Conservation (phyloP, 2,329 filamentous ascomycete species). For the Pyrenophora teres region DNA sequence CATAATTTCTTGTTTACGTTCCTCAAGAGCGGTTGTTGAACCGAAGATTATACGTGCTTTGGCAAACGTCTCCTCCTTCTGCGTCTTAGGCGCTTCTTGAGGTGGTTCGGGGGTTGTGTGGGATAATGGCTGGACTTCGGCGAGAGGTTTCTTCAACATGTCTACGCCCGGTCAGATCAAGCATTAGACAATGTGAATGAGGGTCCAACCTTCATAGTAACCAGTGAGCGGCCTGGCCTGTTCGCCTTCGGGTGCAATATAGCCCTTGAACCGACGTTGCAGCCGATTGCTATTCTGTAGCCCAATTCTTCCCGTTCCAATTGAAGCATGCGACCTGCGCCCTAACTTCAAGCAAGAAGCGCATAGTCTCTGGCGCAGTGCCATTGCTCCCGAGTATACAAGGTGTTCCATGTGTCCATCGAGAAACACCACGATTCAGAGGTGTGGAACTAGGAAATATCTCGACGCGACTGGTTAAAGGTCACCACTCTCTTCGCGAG, state of each 20-base stretch:
- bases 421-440: not conserved
- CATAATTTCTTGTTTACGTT: conserved; percentile 66
- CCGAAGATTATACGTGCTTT: conserved; percentile 78
- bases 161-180: conserved; percentile 39
- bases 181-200: not conserved
- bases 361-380: conserved; percentile 32
- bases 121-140: conserved; percentile 38
- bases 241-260: conserved; percentile 46
- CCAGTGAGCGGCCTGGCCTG: conserved; percentile 47
- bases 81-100: conserved; percentile 50
- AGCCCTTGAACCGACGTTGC: conserved; percentile 41
- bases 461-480: conserved; percentile 9
- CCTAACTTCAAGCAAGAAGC: conserved; percentile 30
- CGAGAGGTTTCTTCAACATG: conserved; percentile 39
- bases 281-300: conserved; percentile 43
- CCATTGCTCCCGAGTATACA: conserved; percentile 17
- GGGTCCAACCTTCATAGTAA: conserved; percentile 43
- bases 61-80: conserved; percentile 60
- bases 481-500: conserved; percentile 4
- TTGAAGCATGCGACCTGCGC: conserved; percentile 6
- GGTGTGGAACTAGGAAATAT: no score
- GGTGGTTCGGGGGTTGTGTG: conserved; percentile 39
- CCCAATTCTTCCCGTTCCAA: conserved; percentile 22
- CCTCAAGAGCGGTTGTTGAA: conserved; percentile 72
- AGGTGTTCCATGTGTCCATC: conserved; percentile 21